Percentiles rank a stretch among this genome's conserved stretches.
Evolutionary conservation across 805 yeast species (phyloP).

Genomic region (Kuraishia ogatae): DNA sequence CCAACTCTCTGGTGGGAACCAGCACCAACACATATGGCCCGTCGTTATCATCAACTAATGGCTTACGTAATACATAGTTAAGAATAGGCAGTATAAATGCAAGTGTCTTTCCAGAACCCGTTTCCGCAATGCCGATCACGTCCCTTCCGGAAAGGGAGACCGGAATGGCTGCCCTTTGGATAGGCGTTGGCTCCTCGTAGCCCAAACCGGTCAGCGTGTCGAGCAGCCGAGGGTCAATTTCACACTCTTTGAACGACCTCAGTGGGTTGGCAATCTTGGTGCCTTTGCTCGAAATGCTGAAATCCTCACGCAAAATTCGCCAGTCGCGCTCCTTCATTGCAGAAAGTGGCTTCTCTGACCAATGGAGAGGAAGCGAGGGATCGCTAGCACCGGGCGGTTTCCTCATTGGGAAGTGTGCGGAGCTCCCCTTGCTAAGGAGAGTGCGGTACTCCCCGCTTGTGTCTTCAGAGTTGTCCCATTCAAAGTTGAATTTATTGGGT

Average conservation of each 20-base stretch:
- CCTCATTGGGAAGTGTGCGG: too few relatives aligned
- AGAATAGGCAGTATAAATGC: conserved; percentile 73
- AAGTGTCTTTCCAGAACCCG: conserved; percentile 94
- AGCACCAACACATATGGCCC: conserved; percentile 71
- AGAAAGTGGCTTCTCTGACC: conserved; percentile 58
- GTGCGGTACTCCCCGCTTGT: conserved; percentile 41
- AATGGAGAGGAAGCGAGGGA: conserved; percentile 33
- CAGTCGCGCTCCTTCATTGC: conserved; percentile 82
- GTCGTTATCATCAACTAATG: conserved; percentile 42
- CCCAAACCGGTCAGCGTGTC: conserved; percentile 27
- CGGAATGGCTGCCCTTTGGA: conserved; percentile 86
- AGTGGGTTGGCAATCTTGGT: conserved; percentile 49
- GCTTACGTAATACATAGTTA: conserved; percentile 39
- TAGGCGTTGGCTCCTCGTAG: conserved; percentile 73
- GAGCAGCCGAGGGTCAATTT: conserved; percentile 33
- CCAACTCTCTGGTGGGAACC: conserved; percentile 93
- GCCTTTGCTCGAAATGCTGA: conserved; percentile 49
- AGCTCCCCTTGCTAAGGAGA: conserved; percentile 14
- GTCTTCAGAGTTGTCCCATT: conserved; percentile 65
- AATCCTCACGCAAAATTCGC: conserved; percentile 80
- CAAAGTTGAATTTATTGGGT: conserved; percentile 44
- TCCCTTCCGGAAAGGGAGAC: conserved; percentile 51
- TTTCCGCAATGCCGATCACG: conserved; percentile 85
- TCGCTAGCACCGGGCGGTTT: too few relatives aligned
- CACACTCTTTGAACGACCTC: conserved; percentile 64